Conservation (phyloP, 257 asterid genomes). For the Hygrophila difformis region DNA sequence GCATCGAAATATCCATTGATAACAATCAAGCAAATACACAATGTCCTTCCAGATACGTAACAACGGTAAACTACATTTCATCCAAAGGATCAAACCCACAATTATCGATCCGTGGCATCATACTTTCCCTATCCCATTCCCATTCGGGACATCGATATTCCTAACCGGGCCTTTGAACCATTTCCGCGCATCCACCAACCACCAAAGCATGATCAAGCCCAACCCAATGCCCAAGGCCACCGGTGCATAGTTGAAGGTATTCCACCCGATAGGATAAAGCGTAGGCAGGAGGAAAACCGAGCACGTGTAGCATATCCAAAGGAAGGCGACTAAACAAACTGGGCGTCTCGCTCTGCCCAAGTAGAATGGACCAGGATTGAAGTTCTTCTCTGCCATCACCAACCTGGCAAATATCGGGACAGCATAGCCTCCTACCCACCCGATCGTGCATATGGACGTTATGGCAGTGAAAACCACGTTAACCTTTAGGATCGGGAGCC, state of each 20-base stretch:
- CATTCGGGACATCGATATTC: conserved; percentile 24
- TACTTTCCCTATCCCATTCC: too few species aligned
- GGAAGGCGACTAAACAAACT: conserved; percentile 29
- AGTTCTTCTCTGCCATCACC: conserved; percentile 24
- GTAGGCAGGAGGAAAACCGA: conserved; percentile 37
- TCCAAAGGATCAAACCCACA: too few species aligned
- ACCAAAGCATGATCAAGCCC: conserved; percentile 30
- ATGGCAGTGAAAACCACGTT: conserved; percentile 38
- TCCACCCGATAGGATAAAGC: conserved; percentile 29
- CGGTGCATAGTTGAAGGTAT: conserved; percentile 42
- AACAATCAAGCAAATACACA: too few species aligned
- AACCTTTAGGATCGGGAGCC: conserved; percentile 36
- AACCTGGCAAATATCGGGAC: conserved; percentile 37
- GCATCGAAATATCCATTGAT: too few species aligned
- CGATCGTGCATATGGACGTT: conserved; percentile 40
- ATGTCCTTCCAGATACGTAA: too few species aligned
- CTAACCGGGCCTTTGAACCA: conserved; percentile 49
- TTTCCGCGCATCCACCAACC: conserved; percentile 38
- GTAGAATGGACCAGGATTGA: conserved; percentile 34
- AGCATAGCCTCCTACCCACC: conserved; percentile 43
- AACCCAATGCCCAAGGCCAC: conserved; percentile 24
- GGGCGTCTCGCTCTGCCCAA: conserved; percentile 32
- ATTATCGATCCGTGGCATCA: too few species aligned
- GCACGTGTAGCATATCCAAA: conserved; percentile 42
- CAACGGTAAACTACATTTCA: too few species aligned